Evolutionary conservation across 208 protist genomes (phyloP), one percentile per base, ranked within the genome.

Genomic region (Endotrypanum monterogeii): DNA sequence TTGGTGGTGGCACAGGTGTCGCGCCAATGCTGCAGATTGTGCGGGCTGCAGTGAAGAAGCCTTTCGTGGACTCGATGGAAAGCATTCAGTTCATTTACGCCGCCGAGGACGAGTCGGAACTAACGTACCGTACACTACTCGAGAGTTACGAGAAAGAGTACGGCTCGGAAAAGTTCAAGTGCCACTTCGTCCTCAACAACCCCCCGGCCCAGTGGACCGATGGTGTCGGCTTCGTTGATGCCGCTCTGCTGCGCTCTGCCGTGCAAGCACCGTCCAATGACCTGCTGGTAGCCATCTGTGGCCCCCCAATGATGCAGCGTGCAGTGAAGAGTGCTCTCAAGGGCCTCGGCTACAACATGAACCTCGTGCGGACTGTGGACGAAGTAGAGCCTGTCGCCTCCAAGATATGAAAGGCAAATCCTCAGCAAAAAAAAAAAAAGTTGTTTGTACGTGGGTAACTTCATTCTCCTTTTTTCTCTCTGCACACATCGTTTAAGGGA

Each of bases 1-100:
- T 97, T 32, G 89, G 90, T 4, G 90, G 90, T 65, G 93, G 90
- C 58, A 90, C 94, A 50, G 92, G 96, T 70, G 95, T 98, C 75
- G 96, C 94, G 12, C 96, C 96, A 12, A 96, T 97, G 90, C 76
- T 98, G 71, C 96, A 98, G 88, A 85, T 98, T 37, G 89, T 98
- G 52, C 83, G 82, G 46, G 94, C 93, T 14, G 90, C 93, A 32
- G 56, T 95, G 57, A 93, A 93, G 79, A 83, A 83, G 72, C 84
- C 85, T 18, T 88, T 86, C 68, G 73, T 88, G 37, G 80, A 91
- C 78, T 74, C 50, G 50, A 74, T 92, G 12, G 79, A 86, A 41
- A 88, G 79, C 71, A 75, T 91, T 61, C 76, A 84, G 51, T 82
- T 94, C 68, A 86, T 94, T 70, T 94, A 93, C 80, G 86, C 87